Percentiles rank a stretch among this genome's conserved stretches.
Conservation (phyloP, 2,329 filamentous ascomycete genomes). For the Passalora sequoiae region DNA sequence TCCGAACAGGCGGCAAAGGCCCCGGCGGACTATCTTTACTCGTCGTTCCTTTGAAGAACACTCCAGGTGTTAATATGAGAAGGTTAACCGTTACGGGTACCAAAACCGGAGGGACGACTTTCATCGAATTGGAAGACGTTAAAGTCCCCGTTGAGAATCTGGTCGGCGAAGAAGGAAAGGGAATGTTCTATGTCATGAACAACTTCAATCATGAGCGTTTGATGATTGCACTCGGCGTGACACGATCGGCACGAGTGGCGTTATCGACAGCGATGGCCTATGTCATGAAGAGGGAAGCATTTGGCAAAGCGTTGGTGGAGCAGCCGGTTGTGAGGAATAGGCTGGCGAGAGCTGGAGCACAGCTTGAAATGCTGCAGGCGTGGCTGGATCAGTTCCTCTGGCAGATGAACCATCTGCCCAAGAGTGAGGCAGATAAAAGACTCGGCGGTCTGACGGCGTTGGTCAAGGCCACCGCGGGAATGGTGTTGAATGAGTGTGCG, state of each 20-base stretch:
- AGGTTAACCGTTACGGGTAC: slow-evolving; percentile 61
- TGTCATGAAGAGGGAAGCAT: slow-evolving; percentile 59
- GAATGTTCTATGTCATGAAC: slow-evolving; percentile 58
- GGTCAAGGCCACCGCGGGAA: slow-evolving; percentile 66
- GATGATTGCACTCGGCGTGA: slow-evolving; percentile 59
- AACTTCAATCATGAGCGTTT: slow-evolving; percentile 43
- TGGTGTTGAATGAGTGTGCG: slow-evolving; percentile 65
- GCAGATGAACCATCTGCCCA: slow-evolving; percentile 57
- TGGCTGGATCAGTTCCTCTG: slow-evolving; percentile 68
- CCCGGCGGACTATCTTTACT: slow-evolving; percentile 38
- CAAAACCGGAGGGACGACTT: slow-evolving; percentile 62
- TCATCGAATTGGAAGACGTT: slow-evolving; percentile 69
- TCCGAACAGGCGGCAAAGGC: slow-evolving; percentile 43
- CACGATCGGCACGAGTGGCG: slow-evolving; percentile 57
- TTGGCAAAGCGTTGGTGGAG: slow-evolving; percentile 62
- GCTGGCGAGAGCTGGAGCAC: slow-evolving; percentile 61
- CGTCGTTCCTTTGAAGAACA: slow-evolving; percentile 37
- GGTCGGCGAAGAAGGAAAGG: slow-evolving; percentile 63
- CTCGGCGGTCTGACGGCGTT: slow-evolving; percentile 66
- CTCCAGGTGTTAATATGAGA: slow-evolving; percentile 60
- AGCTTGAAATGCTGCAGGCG: slow-evolving; percentile 63
- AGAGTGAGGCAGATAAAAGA: slow-evolving; percentile 53
- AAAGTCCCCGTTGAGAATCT: slow-evolving; percentile 64
- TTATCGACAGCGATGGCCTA: slow-evolving; percentile 57
- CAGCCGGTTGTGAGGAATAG: slow-evolving; percentile 68